Evolutionary conservation across 2,329 filamentous ascomycete species (phyloP), one percentile per base, ranked within the genome.

Genomic region (Fusarium continuum): DNA sequence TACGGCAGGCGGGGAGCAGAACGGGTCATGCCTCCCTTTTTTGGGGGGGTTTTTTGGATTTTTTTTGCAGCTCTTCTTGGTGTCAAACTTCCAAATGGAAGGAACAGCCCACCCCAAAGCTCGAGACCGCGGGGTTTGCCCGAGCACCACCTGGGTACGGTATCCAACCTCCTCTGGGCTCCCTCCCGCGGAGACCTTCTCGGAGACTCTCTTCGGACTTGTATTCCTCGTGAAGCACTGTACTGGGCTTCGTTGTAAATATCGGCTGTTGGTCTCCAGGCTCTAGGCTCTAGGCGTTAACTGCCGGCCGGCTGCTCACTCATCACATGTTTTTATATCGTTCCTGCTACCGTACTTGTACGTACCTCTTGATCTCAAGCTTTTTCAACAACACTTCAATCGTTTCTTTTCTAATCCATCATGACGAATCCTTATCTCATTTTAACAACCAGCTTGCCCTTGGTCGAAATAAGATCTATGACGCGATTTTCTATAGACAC

Each of bases 21-120:
- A 64, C 54, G 48, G 61, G 57, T 54, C 61, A 65, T 58, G 56
- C 49, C 61, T 65, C 55, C 56, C 35, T n/a, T n/a, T n/a, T n/a
- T n/a, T n/a, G n/a, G n/a, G n/a, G n/a, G n/a, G n/a, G n/a, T n/a
- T n/a, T n/a, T n/a, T n/a, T n/a, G 34, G 51, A 39, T 46, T 34
- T 13, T 11, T 46, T 17, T 34, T n/a, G 29, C 29, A 41, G 26
- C 34, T 31, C 40, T 35, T 48, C 41, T 55, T 31, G 55, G 54
- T 46, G 46, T 55, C 49, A 25, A 61, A 55, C 23, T 50, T 57
- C 44, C 35, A 56, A 47, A 41, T 26, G 28, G 32, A 58, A 44
- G 22, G 11, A 44, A 59, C 32, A 58, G 23, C 55, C 55, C 56
- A 61, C 34, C 26, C 46, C 25, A 51, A 54, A 44, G 29, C 31